A percentile compares a stretch with the other conserved stretches of the same genome.
Evolutionary conservation across 2,329 filamentous ascomycete species (phyloP).

Genomic region (Xylariaceae sp.): DNA sequence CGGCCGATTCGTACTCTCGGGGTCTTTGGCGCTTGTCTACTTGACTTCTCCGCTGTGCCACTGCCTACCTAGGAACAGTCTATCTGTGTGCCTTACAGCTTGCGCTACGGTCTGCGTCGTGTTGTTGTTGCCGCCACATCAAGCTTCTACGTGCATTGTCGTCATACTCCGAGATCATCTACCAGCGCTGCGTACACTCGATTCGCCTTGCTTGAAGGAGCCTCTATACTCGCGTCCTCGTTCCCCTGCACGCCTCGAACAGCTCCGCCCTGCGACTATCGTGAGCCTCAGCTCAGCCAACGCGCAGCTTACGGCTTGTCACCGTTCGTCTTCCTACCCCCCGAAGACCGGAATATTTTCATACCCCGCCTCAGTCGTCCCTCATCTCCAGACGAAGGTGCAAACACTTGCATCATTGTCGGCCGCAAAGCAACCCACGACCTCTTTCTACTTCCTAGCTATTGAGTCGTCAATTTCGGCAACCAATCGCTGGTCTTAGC

Average conservation of each 20-base stretch:
- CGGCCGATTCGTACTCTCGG: slow-evolving; percentile 16
- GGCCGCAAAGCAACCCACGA: slow-evolving; percentile 15
- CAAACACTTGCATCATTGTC: slow-evolving; percentile 20
- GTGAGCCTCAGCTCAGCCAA: slow-evolving; percentile 15
- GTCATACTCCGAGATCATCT: slow-evolving; percentile 21
- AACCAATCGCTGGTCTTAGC: slow-evolving; percentile 1
- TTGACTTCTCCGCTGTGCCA: slow-evolving; percentile 21
- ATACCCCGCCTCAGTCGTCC: slow-evolving; percentile 25
- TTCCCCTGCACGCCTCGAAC: slow-evolving; percentile 13
- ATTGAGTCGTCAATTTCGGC: slow-evolving; percentile 14
- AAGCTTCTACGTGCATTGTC: slow-evolving; percentile 11
- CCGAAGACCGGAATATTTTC: slow-evolving; percentile 19
- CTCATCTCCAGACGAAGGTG: slow-evolving; percentile 26
- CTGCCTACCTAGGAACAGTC: slow-evolving; percentile 8
- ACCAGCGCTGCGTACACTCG: slow-evolving; percentile 23
- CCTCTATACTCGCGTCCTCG: slow-evolving; percentile 19
- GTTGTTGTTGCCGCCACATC: slow-evolving; percentile 20
- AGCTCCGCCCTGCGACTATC: slow-evolving; percentile 18
- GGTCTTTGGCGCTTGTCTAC: slow-evolving; percentile 21
- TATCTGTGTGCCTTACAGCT: slow-evolving; percentile 11
- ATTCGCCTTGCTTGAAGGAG: slow-evolving; percentile 23
- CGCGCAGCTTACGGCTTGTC: slow-evolving; percentile 12
- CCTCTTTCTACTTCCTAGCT: slow-evolving; percentile 17
- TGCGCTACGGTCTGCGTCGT: slow-evolving; percentile 18
- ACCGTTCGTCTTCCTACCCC: not conserved